These are phyloP conservation scores for Citrus inodora DNA, from an alignment of 345 rosid species.

Conservation along the genomic window DNA sequence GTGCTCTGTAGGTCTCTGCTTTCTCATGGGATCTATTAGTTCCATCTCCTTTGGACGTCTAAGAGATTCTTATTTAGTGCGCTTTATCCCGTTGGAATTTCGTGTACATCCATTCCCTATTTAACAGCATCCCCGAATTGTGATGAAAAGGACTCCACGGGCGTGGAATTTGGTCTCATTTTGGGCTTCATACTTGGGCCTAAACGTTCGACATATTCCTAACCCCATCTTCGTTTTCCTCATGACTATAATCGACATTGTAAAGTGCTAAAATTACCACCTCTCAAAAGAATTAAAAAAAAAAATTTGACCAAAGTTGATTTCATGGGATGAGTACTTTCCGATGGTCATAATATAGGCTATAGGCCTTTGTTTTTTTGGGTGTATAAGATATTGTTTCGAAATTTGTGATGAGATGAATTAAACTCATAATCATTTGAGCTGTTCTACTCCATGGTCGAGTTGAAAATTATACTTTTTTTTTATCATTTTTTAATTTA, in stretches of 20 bases:
- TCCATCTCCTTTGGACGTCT: background rate
- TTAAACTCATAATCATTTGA: rapidly evolving
- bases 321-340: too few species aligned
- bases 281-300: too few species aligned
- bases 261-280: background rate
- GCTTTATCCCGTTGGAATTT: background rate
- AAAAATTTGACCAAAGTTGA: too few species aligned
- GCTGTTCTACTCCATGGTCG: rapidly evolving
- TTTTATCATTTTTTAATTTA: too few species aligned
- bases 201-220: background rate
- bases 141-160: background rate
- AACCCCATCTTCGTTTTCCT: background rate
- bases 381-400: too few species aligned
- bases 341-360: too few species aligned
- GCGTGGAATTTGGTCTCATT: background rate
- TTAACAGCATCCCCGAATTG: background rate
- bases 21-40: background rate
- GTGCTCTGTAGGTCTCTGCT: too few species aligned
- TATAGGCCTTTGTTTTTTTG: too few species aligned
- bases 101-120: background rate
- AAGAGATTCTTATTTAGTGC: background rate
- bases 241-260: background rate
- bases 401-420: rapidly evolving
- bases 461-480: too few species aligned
- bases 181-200: background rate